phyloP scores from a whole-genome alignment of 257 asterid species.

The Thymus quinquecostatus region DNA sequence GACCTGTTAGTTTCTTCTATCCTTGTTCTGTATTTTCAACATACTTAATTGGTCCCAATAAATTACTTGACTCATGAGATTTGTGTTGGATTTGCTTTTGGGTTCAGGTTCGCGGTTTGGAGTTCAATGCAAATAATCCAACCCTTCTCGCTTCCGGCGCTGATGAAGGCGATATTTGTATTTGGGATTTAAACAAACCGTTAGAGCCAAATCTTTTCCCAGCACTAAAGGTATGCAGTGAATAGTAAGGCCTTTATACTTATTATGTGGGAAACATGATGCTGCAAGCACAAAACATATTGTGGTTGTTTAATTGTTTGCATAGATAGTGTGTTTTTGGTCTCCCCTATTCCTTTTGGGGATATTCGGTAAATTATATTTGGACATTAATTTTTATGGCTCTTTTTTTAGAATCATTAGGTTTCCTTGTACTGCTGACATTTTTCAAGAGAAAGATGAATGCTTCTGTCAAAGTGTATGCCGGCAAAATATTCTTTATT shows the following conservation, averaged over 20 bases:
- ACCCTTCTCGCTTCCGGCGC: conserved; percentile 96
- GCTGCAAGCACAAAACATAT: background rate
- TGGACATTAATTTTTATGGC: conserved; percentile 12
- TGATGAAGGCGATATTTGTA: conserved; percentile 94
- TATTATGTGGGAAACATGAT: background rate
- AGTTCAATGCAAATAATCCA: conserved; percentile 72
- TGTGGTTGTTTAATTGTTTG: background rate
- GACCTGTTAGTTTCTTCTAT: conserved; percentile 76
- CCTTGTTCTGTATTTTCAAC: conserved; percentile 23
- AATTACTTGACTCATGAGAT: conserved; percentile 16
- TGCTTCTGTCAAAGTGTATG: background rate
- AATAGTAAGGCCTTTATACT: conserved; percentile 19
- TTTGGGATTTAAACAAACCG: conserved; percentile 91
- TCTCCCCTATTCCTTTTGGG: background rate
- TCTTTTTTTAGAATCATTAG: background rate
- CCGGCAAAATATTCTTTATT: background rate
- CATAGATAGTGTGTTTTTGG: background rate
- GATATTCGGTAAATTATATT: background rate
- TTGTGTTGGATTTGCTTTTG: conserved; percentile 25
- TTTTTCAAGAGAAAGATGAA: background rate
- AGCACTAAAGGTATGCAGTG: conserved; percentile 72
- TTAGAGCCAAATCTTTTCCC: conserved; percentile 80
- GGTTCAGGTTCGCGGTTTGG: conserved; percentile 88
- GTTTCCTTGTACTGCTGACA: conserved; percentile 9
- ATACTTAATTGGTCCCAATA: conserved; percentile 20